These are phyloP conservation scores for Saturnispora ahearnii DNA, from an alignment of 805 yeast genomes.

Conservation along the genomic window DNA sequence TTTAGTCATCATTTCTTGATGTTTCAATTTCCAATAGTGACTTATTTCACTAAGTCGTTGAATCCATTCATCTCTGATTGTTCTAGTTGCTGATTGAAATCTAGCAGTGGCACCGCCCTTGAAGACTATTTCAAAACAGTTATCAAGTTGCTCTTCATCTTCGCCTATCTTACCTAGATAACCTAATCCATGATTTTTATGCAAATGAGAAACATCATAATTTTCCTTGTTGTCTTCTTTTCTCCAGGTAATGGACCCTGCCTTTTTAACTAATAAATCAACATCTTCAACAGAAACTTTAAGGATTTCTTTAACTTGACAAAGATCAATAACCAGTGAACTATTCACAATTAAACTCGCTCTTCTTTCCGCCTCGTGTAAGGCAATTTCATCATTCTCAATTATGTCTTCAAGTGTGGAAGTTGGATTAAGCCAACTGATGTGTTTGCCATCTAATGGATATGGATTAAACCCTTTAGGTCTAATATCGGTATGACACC, in stretches of 20 bases:
- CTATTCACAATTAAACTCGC: slow-evolving; percentile 47
- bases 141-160: slow-evolving; percentile 26
- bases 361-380: slow-evolving; percentile 58
- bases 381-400: slow-evolving; percentile 45
- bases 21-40: slow-evolving; percentile 52
- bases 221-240: slow-evolving; percentile 3
- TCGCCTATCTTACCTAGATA: neutral
- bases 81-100: slow-evolving; percentile 46
- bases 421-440: slow-evolving; percentile 50
- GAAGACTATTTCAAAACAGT: slow-evolving; percentile 45
- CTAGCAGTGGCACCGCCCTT: slow-evolving; percentile 37
- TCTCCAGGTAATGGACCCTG: slow-evolving; percentile 27
- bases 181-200: neutral
- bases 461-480: slow-evolving; percentile 45
- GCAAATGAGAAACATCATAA: neutral
- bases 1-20: slow-evolving; percentile 32
- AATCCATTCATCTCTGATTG: slow-evolving; percentile 59
- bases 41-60: slow-evolving; percentile 34
- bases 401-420: slow-evolving; percentile 33
- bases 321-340: slow-evolving; percentile 52
- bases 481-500: slow-evolving; percentile 13
- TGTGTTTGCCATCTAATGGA: slow-evolving; percentile 42
- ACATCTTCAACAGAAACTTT: slow-evolving; percentile 24
- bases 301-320: slow-evolving; percentile 35
- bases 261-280: slow-evolving; percentile 21